A percentile compares a stretch with the other conserved stretches of the same genome.
Conservation (phyloP, 306 rosid genomes). For the Luffa aegyptiaca region DNA sequence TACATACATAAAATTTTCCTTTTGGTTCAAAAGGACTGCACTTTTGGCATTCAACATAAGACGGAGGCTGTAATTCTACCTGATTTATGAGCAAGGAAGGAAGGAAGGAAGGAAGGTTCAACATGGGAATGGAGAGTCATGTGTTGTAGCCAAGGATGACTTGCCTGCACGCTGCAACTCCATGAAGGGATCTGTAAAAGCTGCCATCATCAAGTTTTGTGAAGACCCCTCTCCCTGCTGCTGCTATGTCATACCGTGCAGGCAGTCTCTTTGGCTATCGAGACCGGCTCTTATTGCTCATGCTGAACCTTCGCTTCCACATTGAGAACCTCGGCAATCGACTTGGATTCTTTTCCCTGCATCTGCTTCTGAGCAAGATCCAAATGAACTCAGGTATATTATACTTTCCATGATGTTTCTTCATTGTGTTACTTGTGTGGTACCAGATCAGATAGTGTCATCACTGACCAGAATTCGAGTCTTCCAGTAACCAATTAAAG, state of each 20-base stretch:
- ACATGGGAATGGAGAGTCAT: slow-evolving; percentile 42
- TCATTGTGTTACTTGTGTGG: not conserved
- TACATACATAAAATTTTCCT: not conserved
- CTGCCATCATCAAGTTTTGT: not conserved
- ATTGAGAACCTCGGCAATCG: not conserved
- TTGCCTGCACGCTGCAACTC: slow-evolving; percentile 40
- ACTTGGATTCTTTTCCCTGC: not conserved
- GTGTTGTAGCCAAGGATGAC: slow-evolving; percentile 65
- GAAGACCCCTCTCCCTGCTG: not conserved
- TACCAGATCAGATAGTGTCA: not conserved
- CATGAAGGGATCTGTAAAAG: not conserved
- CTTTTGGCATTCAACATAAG: not conserved
- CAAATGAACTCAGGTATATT: not conserved
- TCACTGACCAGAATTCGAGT: not conserved
- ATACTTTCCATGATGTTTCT: not conserved
- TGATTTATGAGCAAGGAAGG: not conserved
- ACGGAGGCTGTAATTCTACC: not conserved
- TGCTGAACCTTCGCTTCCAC: slow-evolving; percentile 33
- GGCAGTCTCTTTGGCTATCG: slow-evolving; percentile 58
- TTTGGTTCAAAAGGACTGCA: not conserved
- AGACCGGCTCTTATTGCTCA: slow-evolving; percentile 36
- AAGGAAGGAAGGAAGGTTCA: slow-evolving; percentile 30
- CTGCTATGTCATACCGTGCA: slow-evolving; percentile 12
- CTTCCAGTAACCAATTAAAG: not conserved
- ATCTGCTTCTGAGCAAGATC: not conserved